phyloP scores from a whole-genome alignment of 768 basidiomycete species.

The Porpolomopsis calyptriformis region DNA sequence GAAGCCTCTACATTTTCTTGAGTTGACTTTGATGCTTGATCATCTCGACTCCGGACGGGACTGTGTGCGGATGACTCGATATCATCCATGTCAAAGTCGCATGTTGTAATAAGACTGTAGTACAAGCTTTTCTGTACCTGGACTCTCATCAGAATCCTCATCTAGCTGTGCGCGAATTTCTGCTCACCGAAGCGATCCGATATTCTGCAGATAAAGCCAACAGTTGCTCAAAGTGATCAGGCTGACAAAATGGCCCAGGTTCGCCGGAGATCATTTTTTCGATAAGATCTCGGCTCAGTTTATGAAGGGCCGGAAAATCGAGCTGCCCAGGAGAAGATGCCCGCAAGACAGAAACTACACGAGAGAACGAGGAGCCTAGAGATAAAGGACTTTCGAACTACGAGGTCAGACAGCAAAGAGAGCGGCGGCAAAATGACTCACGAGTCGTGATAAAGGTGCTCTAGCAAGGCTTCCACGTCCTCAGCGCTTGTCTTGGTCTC shows the following conservation, averaged over 20 bases:
- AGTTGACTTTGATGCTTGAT: neutral
- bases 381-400: slow-evolving; percentile 34
- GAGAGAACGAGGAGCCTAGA: slow-evolving; percentile 31
- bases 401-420: neutral
- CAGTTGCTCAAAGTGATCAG: slow-evolving; percentile 41
- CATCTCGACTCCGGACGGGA: neutral
- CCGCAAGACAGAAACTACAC: slow-evolving; percentile 45
- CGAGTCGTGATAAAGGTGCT: slow-evolving; percentile 59
- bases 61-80: neutral
- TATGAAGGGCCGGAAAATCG: slow-evolving; percentile 45
- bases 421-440: slow-evolving; percentile 26
- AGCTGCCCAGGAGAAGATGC: slow-evolving; percentile 45
- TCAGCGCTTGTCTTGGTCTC: slow-evolving; percentile 11
- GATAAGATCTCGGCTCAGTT: slow-evolving; percentile 32
- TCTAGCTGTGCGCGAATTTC: neutral
- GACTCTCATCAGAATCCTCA: neutral
- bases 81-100: slow-evolving; percentile 39
- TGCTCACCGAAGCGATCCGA: slow-evolving; percentile 39
- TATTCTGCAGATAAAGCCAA: slow-evolving; percentile 40
- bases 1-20: neutral
- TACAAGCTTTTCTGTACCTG: slow-evolving; percentile 54
- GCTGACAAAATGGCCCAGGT: slow-evolving; percentile 32
- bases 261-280: slow-evolving; percentile 39
- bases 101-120: slow-evolving; percentile 52
- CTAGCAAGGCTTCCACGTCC: slow-evolving; percentile 50